These are phyloP conservation scores for Scalesia atractyloides DNA, from an alignment of 129 eudicot genomes.

Conservation along the genomic window DNA sequence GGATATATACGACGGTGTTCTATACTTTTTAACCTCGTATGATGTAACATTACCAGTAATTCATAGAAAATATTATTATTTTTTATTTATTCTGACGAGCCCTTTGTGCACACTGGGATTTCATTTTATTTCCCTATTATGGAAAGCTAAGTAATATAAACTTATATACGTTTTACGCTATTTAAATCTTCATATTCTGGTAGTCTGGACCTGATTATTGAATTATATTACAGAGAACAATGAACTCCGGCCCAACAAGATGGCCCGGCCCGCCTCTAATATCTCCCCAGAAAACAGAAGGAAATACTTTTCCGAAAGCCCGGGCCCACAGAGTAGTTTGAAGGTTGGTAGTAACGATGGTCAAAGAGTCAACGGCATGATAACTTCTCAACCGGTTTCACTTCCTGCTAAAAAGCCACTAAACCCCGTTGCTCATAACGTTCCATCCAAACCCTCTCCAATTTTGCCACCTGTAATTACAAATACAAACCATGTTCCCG, in stretches of 20 bases:
- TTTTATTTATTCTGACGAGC: not conserved
- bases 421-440: conserved; percentile 15
- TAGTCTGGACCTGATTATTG: conserved; percentile 21
- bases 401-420: conserved; percentile 31
- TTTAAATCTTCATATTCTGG: not conserved
- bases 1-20: conserved; percentile 9
- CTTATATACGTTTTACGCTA: no score
- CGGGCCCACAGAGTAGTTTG: conserved; percentile 27
- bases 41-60: conserved; percentile 9
- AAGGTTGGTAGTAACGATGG: conserved; percentile 21
- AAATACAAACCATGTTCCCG: conserved; percentile 22
- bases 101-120: not conserved
- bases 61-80: not conserved
- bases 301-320: conserved; percentile 28
- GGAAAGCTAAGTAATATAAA: not conserved
- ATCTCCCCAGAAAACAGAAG: conserved; percentile 44
- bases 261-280: conserved; percentile 52
- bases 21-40: conserved; percentile 14
- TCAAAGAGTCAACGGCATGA: conserved; percentile 43
- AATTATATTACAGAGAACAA: conserved; percentile 49
- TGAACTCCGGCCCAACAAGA: conserved; percentile 56
- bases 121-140: conserved; percentile 4
- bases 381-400: conserved; percentile 30
- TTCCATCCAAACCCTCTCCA: conserved; percentile 26
- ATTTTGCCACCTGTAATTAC: conserved; percentile 31